A percentile compares a stretch with the other conserved stretches of the same genome.
Evolutionary conservation across 2,329 filamentous ascomycete species (phyloP).

Genomic region (Scedosporium aurantiacum): DNA sequence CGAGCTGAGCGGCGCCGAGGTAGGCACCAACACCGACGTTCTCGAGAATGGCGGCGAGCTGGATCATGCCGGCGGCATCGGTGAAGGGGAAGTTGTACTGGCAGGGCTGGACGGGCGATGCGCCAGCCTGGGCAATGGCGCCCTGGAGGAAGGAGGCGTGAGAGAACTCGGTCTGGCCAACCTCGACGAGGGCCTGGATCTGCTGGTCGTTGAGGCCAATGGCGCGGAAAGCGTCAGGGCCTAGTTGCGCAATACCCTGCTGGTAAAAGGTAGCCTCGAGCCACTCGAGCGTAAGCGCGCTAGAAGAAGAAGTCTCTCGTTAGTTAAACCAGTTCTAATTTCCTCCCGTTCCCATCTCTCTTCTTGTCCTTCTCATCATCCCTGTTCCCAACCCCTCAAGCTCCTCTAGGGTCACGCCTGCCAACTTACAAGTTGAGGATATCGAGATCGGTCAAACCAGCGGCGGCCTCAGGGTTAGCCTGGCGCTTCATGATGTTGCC

Average conservation of each 20-base stretch:
- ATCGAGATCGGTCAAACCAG: conserved; percentile 40
- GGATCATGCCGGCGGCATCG: conserved; percentile 55
- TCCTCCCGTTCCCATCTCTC: not conserved
- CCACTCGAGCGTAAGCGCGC: conserved; percentile 62
- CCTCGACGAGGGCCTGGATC: conserved; percentile 41
- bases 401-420: not conserved
- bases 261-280: conserved; percentile 65
- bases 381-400: not conserved
- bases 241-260: conserved; percentile 58
- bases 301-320: conserved; percentile 18
- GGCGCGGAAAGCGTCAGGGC: conserved; percentile 52
- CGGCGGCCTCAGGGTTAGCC: conserved; percentile 33
- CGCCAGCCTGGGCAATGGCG: conserved; percentile 50
- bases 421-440: conserved; percentile 48
- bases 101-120: conserved; percentile 57
- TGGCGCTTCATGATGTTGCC: conserved; percentile 35
- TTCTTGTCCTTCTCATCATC: not conserved
- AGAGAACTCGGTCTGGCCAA: conserved; percentile 50
- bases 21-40: conserved; percentile 64
- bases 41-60: conserved; percentile 59
- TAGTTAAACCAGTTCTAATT: conserved; percentile 5
- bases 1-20: conserved; percentile 57
- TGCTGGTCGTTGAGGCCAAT: conserved; percentile 20
- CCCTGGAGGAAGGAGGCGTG: conserved; percentile 32
- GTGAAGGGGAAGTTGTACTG: conserved; percentile 62